Evolutionary conservation across 2,329 filamentous ascomycete species (phyloP), one percentile per base, ranked within the genome.

Genomic region (Alternaria gaisen): DNA sequence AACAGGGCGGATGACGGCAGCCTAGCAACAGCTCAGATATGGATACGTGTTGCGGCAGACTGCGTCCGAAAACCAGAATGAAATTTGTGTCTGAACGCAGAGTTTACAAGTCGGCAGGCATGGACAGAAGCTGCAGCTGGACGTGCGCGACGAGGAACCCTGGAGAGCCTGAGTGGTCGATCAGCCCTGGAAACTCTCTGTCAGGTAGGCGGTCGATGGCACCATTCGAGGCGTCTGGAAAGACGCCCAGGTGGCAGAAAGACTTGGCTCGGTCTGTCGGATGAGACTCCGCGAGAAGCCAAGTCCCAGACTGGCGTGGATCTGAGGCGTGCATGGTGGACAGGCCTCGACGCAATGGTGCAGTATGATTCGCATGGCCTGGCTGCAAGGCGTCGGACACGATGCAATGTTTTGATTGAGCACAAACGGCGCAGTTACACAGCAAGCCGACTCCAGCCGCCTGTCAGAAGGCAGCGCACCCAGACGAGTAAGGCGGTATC

Each of bases 381-480:
- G 54, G 57, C 63, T 52, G 63, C 64, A 63, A 62, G 61, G 58
- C 67, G 57, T 56, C 58, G 56, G 60, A 57, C 55, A 63, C 64
- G 59, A 58, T 34, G 67, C 67, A 59, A 61, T 58, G 62, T 53
- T 65, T 72, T 72, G 67, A 71, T 71, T 72, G 70, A 69, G 63
- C 58, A 60, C 61, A 72, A 72, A 71, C 65, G 66, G 71, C 61
- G 60, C 61, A 20, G 70, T 69, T 55, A 59, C 70, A 72, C 70
- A 63, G 61, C 54, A 60, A 69, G 68, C 71, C 72, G 72, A 69
- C 58, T 64, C 65, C 68, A 70, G 67, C 71, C 70, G 72, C 64
- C 59, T 32, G 53, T 40, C 53, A 34, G 53, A 32, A 34, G 16
- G 41, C 20, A 10, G 36, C 18, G 53, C 42, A 9, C 24, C 36